Evolutionary conservation across 768 basidiomycete species (phyloP).

Genomic region (Suillus variegatus): DNA sequence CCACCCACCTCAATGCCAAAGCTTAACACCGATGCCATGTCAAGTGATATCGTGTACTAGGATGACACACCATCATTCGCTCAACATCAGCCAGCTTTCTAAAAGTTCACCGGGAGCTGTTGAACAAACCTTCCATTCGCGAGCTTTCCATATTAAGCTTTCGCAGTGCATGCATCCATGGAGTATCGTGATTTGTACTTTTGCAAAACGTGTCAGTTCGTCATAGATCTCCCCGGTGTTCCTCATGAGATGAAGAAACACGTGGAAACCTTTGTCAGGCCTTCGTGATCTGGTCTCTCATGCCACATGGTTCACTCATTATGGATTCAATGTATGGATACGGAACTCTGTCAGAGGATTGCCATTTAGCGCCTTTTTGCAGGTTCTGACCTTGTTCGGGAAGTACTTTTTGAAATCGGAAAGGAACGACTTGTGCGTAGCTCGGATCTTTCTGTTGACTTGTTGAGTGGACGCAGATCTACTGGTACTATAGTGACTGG

Average conservation of each 20-base stretch:
- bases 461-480: background rate
- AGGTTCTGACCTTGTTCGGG: conserved; percentile 1
- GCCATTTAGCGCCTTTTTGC: background rate
- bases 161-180: background rate
- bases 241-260: background rate
- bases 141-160: background rate
- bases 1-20: background rate
- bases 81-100: conserved; percentile 13
- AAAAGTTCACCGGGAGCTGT: background rate
- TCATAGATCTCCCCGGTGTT: background rate
- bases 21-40: background rate
- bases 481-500: background rate
- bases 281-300: background rate
- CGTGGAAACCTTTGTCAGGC: background rate
- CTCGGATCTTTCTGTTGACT: background rate
- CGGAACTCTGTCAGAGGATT: background rate
- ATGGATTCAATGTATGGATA: background rate
- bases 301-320: background rate
- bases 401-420: conserved; percentile 23
- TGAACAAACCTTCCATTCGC: background rate
- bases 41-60: conserved; percentile 14
- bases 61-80: conserved; percentile 8
- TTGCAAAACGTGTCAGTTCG: background rate
- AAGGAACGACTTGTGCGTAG: conserved; percentile 13
- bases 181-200: background rate